Base-by-base conservation (phyloP, 2,329 filamentous ascomycete species). In the Huntiella abstrusa region DNA sequence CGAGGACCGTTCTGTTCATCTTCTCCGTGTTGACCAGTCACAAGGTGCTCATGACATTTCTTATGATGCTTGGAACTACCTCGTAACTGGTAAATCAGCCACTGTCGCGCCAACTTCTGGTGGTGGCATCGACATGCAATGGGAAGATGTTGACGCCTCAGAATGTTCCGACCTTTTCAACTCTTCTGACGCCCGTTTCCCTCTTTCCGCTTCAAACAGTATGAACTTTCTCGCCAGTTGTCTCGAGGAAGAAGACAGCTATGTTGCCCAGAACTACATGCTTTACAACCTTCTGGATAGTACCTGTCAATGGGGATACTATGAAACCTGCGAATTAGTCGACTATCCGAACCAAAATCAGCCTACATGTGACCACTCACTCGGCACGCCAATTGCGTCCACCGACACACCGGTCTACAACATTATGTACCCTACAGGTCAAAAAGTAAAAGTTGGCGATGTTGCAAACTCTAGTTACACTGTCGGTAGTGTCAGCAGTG, bases 11-110 rank as follows among this genome's bases (percentile, higher is more conserved):
- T 62, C 59, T 35, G 57, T 78, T 48, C 65, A 73, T 53, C 70
- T 84, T 46, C 66, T 77, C 50, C 66, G 66, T 56, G 61, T 77
- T 51, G 73, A 76, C 61, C 58, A 62, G 44, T 75, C 71, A 0
- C 63, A 61, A 36, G 71, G 71, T 42, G 72, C 71, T 45, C 57
- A 72, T 57, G 73, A 77, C 58, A 67, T 77, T 60, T 67, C 63
- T 48, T 77, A 76, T 61, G 72, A 76, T 51, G 71, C 72, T 43
- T 77, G 70, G 70, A 74, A 73, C 63, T 69, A 69, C 54, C 69
- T 77, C 36, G 58, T 59, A 53, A 69, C 64, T 33, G 71, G 71
- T 52, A 54, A 64, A 50, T 61, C 63, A 10, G 73, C 71, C 36
- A 60, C 58, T 5, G 56, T 62, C 11, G 55, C 62, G 43, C 70